Evolutionary conservation across 192 early-diverging fungal genomes (phyloP).

Genomic region (Pecoramyces ruminantium): DNA sequence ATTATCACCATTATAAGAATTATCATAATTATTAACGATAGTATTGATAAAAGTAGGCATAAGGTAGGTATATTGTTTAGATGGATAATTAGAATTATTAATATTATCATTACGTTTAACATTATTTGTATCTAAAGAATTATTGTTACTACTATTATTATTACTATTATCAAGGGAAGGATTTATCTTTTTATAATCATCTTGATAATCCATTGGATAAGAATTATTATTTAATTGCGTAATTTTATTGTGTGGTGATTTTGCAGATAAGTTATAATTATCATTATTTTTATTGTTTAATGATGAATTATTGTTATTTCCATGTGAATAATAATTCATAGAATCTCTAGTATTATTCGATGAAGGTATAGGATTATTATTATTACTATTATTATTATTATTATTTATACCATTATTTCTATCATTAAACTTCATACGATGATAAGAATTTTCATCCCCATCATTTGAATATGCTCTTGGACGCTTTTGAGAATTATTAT

Average conservation of each 20-base stretch:
- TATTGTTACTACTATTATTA: neutral
- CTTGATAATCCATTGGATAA: neutral
- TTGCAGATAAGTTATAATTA: neutral
- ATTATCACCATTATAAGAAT: neutral
- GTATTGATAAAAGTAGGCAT: neutral
- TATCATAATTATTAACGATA: neutral
- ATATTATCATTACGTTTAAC: neutral
- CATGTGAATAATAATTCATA: too few species aligned
- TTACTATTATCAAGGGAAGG: neutral
- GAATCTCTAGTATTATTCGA: too few species aligned
- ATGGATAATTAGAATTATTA: neutral
- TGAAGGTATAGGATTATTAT: too few species aligned
- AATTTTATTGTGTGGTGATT: neutral
- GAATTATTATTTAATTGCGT: neutral
- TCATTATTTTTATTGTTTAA: too few species aligned
- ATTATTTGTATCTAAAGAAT: neutral
- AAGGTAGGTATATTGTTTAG: neutral
- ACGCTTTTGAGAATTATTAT: neutral
- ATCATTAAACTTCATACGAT: neutral
- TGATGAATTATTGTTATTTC: too few species aligned
- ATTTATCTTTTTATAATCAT: neutral
- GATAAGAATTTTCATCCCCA: neutral
- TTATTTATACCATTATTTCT: neutral
- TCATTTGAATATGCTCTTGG: neutral
- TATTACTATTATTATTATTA: neutral